Percentiles rank a stretch among this genome's conserved stretches.
Evolutionary conservation across 2,329 filamentous ascomycete species (phyloP).

Genomic region (Epichloe sibirici): DNA sequence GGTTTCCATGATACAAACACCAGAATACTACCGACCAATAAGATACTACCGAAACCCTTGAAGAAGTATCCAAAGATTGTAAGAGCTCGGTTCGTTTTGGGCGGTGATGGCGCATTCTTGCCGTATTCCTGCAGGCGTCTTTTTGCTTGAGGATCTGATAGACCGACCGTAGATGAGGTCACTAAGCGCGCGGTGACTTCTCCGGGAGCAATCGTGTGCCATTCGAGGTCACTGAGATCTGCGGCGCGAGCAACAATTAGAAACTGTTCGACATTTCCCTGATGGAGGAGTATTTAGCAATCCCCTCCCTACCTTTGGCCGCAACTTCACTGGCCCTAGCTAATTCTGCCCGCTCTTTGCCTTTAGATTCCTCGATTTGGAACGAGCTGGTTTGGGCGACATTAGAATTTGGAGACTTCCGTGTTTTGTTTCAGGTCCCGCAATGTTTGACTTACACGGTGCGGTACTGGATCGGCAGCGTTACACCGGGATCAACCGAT

Average conservation of each 20-base stretch:
- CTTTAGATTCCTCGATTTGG: conserved; percentile 43
- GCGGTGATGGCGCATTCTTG: conserved; percentile 52
- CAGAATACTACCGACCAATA: conserved; percentile 55
- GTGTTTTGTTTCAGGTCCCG: neutral
- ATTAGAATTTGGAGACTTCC: neutral
- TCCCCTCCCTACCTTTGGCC: conserved; percentile 26
- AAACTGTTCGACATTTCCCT: neutral
- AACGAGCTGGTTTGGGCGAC: conserved; percentile 26
- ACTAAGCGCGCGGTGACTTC: conserved; percentile 49
- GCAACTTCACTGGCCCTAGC: conserved; percentile 29
- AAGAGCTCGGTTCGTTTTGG: conserved; percentile 45
- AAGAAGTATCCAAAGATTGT: conserved; percentile 60
- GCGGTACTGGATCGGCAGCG: conserved; percentile 41
- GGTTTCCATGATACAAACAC: conserved; percentile 71
- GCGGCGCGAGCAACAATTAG: neutral
- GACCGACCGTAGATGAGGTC: conserved; percentile 42
- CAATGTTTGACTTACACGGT: conserved; percentile 30
- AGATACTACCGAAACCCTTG: conserved; percentile 61
- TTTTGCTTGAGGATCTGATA: conserved; percentile 45
- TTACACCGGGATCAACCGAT: conserved; percentile 14
- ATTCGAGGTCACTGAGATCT: conserved; percentile 53
- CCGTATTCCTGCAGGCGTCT: conserved; percentile 48
- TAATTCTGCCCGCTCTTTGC: conserved; percentile 27
- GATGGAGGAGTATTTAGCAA: neutral
- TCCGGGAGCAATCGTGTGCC: conserved; percentile 48